phyloP scores from a whole-genome alignment of 805 yeast genomes.

The Metschnikowia borealis region DNA sequence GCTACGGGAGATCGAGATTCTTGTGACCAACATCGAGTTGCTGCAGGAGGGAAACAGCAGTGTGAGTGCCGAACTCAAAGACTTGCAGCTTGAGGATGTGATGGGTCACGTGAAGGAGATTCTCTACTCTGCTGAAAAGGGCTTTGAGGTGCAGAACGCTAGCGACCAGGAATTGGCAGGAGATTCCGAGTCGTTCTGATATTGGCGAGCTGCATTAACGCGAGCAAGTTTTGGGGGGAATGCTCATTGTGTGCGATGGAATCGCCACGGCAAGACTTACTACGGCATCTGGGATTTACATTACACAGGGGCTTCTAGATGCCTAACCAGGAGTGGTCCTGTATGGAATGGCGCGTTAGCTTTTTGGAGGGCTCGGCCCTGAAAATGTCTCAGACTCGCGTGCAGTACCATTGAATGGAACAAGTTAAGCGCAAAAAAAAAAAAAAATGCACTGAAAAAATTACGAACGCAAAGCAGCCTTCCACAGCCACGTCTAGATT shows the following conservation, averaged over 20 bases:
- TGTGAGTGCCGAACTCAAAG: constrained; percentile 39
- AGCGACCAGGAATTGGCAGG: neutral
- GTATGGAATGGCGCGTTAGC: neutral
- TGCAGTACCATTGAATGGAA: neutral
- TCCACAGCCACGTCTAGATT: neutral
- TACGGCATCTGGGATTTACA: neutral
- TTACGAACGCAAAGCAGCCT: neutral
- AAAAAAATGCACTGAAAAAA: constrained; percentile 2
- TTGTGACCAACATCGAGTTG: constrained; percentile 54
- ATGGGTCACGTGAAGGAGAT: constrained; percentile 64
- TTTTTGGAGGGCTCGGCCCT: constrained; percentile 1
- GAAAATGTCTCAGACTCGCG: neutral
- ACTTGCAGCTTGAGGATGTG: constrained; percentile 25
- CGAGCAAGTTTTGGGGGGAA: neutral
- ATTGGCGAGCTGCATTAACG: neutral
- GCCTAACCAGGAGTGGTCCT: neutral
- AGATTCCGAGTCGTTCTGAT: constrained; percentile 21
- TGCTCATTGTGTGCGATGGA: neutral
- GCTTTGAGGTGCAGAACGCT: constrained; percentile 51
- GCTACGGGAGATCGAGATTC: constrained; percentile 80
- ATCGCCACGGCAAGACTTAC: neutral
- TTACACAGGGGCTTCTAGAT: neutral
- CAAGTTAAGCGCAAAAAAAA: constrained; percentile 1
- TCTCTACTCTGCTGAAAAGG: constrained; percentile 77
- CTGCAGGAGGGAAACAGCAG: constrained; percentile 11